Percentiles rank a stretch among this genome's conserved stretches.
Evolutionary conservation across 495 filamentous ascomycete genomes (phyloP).

Genomic region (Cercophora scortea): DNA sequence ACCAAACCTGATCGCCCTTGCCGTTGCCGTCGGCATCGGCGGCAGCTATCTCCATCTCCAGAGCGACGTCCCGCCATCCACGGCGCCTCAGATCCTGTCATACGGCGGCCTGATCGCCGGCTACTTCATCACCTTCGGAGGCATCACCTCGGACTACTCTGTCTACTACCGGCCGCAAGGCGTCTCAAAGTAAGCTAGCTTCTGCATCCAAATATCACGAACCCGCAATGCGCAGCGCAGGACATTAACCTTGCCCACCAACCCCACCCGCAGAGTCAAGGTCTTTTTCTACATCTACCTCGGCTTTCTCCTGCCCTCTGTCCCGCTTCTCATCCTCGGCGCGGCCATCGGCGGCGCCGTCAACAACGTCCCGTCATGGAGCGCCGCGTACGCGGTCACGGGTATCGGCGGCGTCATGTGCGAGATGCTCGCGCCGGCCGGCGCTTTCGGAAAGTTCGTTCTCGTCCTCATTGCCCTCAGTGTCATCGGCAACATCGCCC

Average conservation of each 20-base stretch:
- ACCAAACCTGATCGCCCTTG: conserved; percentile 41
- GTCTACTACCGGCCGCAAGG: conserved; percentile 32
- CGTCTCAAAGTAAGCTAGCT: conserved; percentile 25
- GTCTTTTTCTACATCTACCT: conserved; percentile 33
- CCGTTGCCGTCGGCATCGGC: conserved; percentile 42
- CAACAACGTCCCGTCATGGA: conserved; percentile 28
- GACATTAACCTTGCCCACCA: neutral
- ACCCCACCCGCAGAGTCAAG: conserved; percentile 14
- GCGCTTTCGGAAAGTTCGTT: conserved; percentile 45
- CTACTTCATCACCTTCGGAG: conserved; percentile 37
- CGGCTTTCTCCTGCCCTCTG: conserved; percentile 38
- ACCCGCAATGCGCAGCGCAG: neutral
- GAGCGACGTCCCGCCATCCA: conserved; percentile 15
- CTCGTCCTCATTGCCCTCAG: conserved; percentile 42
- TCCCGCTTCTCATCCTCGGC: conserved; percentile 43
- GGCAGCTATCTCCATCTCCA: conserved; percentile 35
- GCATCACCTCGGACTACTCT: conserved; percentile 32
- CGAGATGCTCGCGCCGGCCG: conserved; percentile 40
- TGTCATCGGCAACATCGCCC: conserved; percentile 41
- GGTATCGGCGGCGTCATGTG: conserved; percentile 42
- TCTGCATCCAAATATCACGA: neutral
- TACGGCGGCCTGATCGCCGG: conserved; percentile 31
- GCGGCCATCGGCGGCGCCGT: conserved; percentile 43
- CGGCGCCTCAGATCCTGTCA: conserved; percentile 19
- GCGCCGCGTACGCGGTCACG: conserved; percentile 29